Evolutionary conservation across 192 early-diverging fungal genomes (phyloP).

Genomic region (Kickxella alabastrina): DNA sequence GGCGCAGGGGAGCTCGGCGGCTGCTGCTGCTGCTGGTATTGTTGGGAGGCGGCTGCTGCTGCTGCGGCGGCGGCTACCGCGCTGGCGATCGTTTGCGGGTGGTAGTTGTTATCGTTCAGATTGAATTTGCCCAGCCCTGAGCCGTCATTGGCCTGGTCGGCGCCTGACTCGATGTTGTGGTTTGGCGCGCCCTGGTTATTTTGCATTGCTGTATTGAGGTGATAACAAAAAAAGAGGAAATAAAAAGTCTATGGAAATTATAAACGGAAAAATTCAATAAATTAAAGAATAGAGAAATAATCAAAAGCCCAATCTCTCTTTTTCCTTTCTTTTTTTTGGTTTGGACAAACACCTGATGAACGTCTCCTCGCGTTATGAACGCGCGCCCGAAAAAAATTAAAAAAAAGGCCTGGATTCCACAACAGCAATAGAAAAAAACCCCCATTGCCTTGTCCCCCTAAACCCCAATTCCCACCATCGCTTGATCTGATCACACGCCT

Average conservation of each 20-base stretch:
- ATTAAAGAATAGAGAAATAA: not conserved
- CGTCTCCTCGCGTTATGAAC: too few relatives aligned
- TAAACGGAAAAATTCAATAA: slow-evolving; percentile 1
- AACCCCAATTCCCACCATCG: too few relatives aligned
- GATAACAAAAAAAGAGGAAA: not conserved
- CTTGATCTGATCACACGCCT: too few relatives aligned
- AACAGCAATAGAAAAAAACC: too few relatives aligned
- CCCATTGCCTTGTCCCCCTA: too few relatives aligned
- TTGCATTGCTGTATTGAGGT: slow-evolving; percentile 33
- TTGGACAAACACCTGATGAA: not conserved
- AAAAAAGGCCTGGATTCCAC: too few relatives aligned
- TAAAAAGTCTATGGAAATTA: not conserved
- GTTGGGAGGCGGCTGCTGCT: too few relatives aligned
- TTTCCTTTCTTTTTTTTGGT: not conserved
- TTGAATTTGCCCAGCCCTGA: slow-evolving; percentile 32
- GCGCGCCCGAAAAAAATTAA: too few relatives aligned
- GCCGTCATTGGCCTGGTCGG: slow-evolving; percentile 12
- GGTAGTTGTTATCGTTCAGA: slow-evolving; percentile 16
- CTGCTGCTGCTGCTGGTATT: slow-evolving; percentile 15
- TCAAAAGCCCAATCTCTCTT: not conserved
- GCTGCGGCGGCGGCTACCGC: slow-evolving; percentile 35
- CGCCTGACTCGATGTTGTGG: slow-evolving; percentile 13
- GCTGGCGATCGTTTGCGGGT: slow-evolving; percentile 35
- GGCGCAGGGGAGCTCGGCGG: slow-evolving; percentile 31
- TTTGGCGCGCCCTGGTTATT: slow-evolving; percentile 4